Evolutionary conservation across 306 rosid species (phyloP).

Genomic region (cucumber (Cucumis sativus)): DNA sequence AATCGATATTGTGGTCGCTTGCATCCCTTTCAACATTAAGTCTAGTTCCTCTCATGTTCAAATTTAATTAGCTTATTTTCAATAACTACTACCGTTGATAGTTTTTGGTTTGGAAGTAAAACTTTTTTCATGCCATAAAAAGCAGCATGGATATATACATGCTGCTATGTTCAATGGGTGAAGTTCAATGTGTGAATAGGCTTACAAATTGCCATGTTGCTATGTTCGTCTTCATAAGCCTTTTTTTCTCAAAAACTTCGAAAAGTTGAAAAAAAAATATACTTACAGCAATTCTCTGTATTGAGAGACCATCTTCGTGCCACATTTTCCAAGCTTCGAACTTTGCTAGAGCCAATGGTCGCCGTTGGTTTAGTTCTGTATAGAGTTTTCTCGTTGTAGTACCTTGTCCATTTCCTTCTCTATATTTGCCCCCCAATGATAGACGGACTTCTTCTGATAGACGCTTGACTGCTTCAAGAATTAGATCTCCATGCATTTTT

Average conservation of each 20-base stretch:
- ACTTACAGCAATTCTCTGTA: slow-evolving; percentile 50
- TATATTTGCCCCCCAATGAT: slow-evolving; percentile 48
- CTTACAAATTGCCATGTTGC: not conserved
- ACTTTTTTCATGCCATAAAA: too few species aligned
- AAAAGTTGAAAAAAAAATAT: slow-evolving; percentile 7
- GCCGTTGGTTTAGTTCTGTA: slow-evolving; percentile 22
- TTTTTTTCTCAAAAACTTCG: not conserved
- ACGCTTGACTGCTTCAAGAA: slow-evolving; percentile 39
- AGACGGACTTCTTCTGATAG: slow-evolving; percentile 46
- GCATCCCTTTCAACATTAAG: too few species aligned
- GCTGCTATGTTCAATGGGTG: not conserved
- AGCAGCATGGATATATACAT: too few species aligned
- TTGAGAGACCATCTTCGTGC: slow-evolving; percentile 60
- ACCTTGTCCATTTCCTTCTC: slow-evolving; percentile 21
- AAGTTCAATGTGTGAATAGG: not conserved
- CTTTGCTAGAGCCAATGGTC: slow-evolving; percentile 47
- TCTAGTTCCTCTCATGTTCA: too few species aligned
- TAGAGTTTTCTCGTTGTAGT: slow-evolving; percentile 27
- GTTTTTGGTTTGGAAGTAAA: too few species aligned
- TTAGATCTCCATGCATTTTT: slow-evolving; percentile 49
- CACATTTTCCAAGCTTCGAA: slow-evolving; percentile 80
- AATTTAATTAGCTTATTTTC: too few species aligned
- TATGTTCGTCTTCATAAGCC: not conserved
- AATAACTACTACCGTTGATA: too few species aligned
- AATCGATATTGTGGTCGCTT: too few species aligned